These are phyloP conservation scores for Edaphochlamys debaryana DNA, from an alignment of 139 green algal genomes.

Conservation along the genomic window DNA sequence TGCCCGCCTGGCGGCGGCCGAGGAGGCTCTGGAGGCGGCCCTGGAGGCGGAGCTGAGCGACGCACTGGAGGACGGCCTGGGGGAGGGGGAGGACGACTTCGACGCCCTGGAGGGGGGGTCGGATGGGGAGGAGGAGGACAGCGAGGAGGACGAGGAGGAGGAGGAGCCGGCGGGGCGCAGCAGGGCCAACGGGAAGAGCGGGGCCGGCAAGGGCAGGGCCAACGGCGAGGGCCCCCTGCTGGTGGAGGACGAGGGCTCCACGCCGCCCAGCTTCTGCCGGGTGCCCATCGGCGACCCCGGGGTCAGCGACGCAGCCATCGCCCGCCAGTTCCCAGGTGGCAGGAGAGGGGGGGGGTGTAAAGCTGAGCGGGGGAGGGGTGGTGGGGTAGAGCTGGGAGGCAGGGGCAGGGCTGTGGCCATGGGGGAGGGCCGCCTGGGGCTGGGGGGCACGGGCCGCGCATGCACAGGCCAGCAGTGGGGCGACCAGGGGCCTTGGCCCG, in stretches of 20 bases:
- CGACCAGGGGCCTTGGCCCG: too few relatives aligned
- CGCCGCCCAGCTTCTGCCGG: constrained; percentile 14
- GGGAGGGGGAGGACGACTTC: background rate
- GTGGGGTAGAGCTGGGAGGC: too few relatives aligned
- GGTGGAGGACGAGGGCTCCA: constrained; percentile 21
- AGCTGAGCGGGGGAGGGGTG: too few relatives aligned
- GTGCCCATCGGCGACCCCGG: constrained; percentile 49
- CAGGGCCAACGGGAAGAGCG: background rate
- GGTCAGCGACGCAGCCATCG: constrained; percentile 56
- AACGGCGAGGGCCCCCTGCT: background rate
- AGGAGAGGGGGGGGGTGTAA: too few relatives aligned
- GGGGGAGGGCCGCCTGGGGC: too few relatives aligned
- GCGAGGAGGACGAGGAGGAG: background rate
- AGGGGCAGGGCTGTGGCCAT: too few relatives aligned
- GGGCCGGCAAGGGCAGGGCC: background rate
- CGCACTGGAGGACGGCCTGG: background rate
- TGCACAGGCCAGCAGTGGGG: too few relatives aligned
- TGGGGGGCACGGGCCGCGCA: too few relatives aligned
- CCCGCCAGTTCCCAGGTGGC: too few relatives aligned
- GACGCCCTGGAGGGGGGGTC: background rate
- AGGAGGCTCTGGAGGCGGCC: constrained; percentile 51
- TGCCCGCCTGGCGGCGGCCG: constrained; percentile 36
- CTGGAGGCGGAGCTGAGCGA: constrained; percentile 54
- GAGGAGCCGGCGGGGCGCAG: background rate
- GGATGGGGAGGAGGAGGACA: background rate